Evolutionary conservation across 2,329 filamentous ascomycete species (phyloP).

Genomic region (Neoscytalidium dimidiatum): DNA sequence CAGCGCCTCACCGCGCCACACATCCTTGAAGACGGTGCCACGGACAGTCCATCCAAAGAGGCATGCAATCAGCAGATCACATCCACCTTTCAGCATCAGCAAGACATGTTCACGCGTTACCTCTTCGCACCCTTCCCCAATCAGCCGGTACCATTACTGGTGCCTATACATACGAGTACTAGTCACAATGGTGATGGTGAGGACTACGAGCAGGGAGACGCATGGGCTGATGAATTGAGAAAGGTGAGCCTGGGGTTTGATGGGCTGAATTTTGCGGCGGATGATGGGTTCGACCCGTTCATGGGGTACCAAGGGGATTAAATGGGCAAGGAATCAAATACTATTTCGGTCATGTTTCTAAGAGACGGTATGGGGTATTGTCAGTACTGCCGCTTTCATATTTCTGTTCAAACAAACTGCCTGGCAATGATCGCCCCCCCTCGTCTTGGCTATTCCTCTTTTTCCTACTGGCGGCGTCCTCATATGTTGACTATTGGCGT

Average conservation of each 20-base stretch:
- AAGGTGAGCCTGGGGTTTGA: slow-evolving; percentile 24
- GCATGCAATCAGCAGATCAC: background rate
- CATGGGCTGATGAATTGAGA: slow-evolving; percentile 21
- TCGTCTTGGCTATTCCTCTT: too few species aligned
- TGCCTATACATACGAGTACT: slow-evolving; percentile 25
- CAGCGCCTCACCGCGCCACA: slow-evolving; percentile 25
- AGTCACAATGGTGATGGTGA: background rate
- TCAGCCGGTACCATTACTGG: slow-evolving; percentile 26
- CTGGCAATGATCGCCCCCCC: background rate
- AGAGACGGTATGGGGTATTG: background rate
- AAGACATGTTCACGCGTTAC: slow-evolving; percentile 20
- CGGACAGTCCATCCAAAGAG: background rate
- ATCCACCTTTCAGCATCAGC: background rate
- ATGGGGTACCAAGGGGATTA: slow-evolving; percentile 24
- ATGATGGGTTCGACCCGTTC: slow-evolving; percentile 28
- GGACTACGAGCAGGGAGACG: slow-evolving; percentile 14
- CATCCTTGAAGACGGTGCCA: background rate
- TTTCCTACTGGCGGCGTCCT: too few species aligned
- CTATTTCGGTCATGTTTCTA: background rate
- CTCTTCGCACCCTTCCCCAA: slow-evolving; percentile 27
- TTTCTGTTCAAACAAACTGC: background rate
- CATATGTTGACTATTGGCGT: too few species aligned
- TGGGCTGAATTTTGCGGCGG: slow-evolving; percentile 26
- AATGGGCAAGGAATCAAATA: background rate
- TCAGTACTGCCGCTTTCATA: background rate